Base-by-base conservation (phyloP, 257 asterid genomes). In the Dorcoceras hygrometricum region DNA sequence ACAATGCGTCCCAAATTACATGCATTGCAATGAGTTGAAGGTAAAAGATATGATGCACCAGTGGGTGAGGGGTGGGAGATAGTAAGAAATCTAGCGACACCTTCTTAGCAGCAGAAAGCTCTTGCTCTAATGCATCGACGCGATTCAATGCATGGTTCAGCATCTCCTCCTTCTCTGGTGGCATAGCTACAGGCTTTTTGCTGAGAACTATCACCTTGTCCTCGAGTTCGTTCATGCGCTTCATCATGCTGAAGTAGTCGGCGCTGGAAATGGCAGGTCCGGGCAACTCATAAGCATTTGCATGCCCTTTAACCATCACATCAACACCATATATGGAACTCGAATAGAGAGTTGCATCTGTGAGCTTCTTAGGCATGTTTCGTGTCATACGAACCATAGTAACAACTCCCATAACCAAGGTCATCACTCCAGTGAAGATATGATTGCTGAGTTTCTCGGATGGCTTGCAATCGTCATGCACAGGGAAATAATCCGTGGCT, bases 191-290 rank as follows among this genome's bases (percentile, higher is more conserved):
- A 8, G 94, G 86, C 82, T 90, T 85, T 26, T 74, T 83, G 72
- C 73, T 70, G 1, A 90, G 73, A 34, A 65, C 50, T 3, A 66
- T 69, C 74, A 94, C 66, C 77, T 82, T 88, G 67, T 94, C 99
- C 76, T 94, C 97, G n/a, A 90, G 67, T 46, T 90, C 96, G 23
- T 84, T 87, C 97, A 94, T 81, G 61, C 96, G 85, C 71, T 94
- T 94, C 84, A 94, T 76, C 97, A 90, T 81, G 80, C 75, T 84
- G 75, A 90, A 69, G 84, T 86, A 88, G 32, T 94, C 97, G 1
- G 73, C 79, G n/a, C 71, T 80, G 36, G 97, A 81, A 66, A 90
- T 77, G 23, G 81, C 73, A 1, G 87, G 73, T 59, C 77, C 89
- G 0, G 87, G 79, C 23, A 71, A 39, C 46, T 85, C 82, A 9